Percentiles rank a stretch among this genome's conserved stretches.
Evolutionary conservation across 768 basidiomycete genomes (phyloP).

Genomic region (Tylopilus subfusipes): DNA sequence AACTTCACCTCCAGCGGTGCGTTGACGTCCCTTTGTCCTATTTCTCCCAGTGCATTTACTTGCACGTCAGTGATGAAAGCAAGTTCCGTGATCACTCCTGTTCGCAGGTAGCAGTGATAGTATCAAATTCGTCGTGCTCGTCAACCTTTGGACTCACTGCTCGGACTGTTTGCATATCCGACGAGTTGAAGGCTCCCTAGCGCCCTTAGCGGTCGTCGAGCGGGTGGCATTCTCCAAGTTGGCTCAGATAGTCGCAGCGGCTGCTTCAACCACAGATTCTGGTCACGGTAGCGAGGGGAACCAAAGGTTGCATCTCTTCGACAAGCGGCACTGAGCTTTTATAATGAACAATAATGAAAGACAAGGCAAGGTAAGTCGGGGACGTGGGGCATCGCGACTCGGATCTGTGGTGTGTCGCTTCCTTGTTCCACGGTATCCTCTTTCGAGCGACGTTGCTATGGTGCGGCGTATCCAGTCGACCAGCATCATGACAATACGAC

Average conservation of each 20-base stretch:
- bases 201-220: conserved; percentile 12
- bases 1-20: conserved; percentile 23
- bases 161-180: conserved; percentile 23
- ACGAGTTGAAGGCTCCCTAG: conserved; percentile 24
- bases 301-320: not conserved
- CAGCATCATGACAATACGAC: conserved; percentile 12
- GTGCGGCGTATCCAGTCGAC: conserved; percentile 4
- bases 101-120: not conserved
- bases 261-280: not conserved
- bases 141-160: conserved; percentile 15
- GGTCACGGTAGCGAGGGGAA: not conserved
- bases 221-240: conserved; percentile 19
- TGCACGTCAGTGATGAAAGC: conserved; percentile 22
- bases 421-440: conserved; percentile 5
- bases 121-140: not conserved
- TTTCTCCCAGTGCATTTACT: not conserved
- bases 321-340: conserved; percentile 1
- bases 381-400: not conserved
- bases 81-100: conserved; percentile 27
- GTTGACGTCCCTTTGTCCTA: not conserved
- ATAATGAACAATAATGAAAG: conserved; percentile 5
- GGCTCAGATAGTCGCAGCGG: not conserved
- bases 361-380: not conserved
- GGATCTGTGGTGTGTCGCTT: not conserved
- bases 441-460: not conserved